A percentile compares a stretch with the other conserved stretches of the same genome.
These are phyloP conservation scores for Cryptococcus sp. DNA, from an alignment of 1,284 basidiomycete genomes.

Conservation along the genomic window DNA sequence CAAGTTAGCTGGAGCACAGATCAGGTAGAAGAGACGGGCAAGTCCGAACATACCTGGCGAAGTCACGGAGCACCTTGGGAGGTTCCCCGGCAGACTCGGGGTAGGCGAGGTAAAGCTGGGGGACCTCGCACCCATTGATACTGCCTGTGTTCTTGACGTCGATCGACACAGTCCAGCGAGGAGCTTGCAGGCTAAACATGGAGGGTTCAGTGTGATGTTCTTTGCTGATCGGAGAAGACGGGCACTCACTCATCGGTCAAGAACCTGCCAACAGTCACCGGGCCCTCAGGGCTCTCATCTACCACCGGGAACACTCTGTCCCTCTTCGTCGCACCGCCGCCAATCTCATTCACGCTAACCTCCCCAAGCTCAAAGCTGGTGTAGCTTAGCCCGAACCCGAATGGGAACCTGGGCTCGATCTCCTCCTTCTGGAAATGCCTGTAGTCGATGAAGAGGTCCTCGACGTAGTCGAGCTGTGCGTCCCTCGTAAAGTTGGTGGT, in stretches of 20 bases:
- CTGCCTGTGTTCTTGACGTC: slow-evolving; percentile 52
- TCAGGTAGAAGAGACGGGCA: background rate
- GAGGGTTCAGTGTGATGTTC: too few relatives aligned
- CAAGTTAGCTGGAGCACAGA: background rate
- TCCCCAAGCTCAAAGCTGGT: slow-evolving; percentile 68
- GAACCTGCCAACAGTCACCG: slow-evolving; percentile 20
- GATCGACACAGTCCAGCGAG: slow-evolving; percentile 44
- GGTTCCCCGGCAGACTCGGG: slow-evolving; percentile 47
- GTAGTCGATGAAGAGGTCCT: slow-evolving; percentile 74
- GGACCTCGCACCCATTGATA: slow-evolving; percentile 50
- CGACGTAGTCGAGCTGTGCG: slow-evolving; percentile 62
- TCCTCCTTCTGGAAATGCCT: slow-evolving; percentile 67
- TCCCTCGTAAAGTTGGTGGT: slow-evolving; percentile 29
- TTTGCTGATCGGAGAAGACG: too few relatives aligned
- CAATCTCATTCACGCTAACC: slow-evolving; percentile 50
- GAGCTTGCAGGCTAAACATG: slow-evolving; percentile 39
- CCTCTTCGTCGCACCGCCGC: slow-evolving; percentile 2
- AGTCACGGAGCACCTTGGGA: slow-evolving; percentile 44
- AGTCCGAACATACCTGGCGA: slow-evolving; percentile 3
- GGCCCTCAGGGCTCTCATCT: background rate
- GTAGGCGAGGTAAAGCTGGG: slow-evolving; percentile 49
- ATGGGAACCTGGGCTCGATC: slow-evolving; percentile 64
- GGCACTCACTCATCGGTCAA: slow-evolving; percentile 23
- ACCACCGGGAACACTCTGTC: background rate
- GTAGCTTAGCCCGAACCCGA: slow-evolving; percentile 82